phyloP scores from a whole-genome alignment of 169 alveolate genomes.

The Plasmodium coatneyi region DNA sequence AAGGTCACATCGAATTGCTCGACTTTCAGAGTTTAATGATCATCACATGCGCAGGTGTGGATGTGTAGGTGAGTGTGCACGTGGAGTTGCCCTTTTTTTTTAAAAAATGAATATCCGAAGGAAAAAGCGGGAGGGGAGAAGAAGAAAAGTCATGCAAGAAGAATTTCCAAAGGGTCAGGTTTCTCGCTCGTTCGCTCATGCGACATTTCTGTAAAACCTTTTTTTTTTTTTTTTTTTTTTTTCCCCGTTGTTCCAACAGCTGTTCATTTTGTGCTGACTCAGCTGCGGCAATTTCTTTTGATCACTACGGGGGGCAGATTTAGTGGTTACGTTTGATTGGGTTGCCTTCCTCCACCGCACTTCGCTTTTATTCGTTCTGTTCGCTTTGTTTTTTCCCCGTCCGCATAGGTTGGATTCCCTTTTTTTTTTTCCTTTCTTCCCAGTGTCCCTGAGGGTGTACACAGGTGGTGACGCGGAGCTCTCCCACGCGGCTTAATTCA shows the following conservation, averaged over 20 bases:
- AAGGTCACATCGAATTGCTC: not conserved
- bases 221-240: not conserved
- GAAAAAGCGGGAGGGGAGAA: not conserved
- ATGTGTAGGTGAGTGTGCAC: not conserved
- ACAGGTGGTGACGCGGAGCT: not conserved
- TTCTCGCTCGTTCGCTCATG: not conserved
- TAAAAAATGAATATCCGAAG: not conserved
- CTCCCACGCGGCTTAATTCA: not conserved
- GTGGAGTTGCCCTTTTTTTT: not conserved
- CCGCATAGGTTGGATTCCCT: not conserved
- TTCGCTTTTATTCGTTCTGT: not conserved
- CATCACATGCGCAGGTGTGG: not conserved
- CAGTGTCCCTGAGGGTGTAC: not conserved
- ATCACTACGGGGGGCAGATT: not conserved
- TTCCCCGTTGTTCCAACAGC: not conserved
- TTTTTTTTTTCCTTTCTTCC: not conserved
- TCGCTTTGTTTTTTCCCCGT: not conserved
- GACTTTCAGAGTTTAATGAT: conserved; percentile 1
- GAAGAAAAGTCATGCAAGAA: not conserved
- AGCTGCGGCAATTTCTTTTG: not conserved
- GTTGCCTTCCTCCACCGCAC: not conserved
- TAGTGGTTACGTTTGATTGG: not conserved
- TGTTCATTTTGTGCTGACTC: not conserved
- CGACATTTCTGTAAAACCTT: not conserved
- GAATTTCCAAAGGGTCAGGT: not conserved